Evolutionary conservation across 805 yeast species (phyloP).

Genomic region (Ogataea angusta): DNA sequence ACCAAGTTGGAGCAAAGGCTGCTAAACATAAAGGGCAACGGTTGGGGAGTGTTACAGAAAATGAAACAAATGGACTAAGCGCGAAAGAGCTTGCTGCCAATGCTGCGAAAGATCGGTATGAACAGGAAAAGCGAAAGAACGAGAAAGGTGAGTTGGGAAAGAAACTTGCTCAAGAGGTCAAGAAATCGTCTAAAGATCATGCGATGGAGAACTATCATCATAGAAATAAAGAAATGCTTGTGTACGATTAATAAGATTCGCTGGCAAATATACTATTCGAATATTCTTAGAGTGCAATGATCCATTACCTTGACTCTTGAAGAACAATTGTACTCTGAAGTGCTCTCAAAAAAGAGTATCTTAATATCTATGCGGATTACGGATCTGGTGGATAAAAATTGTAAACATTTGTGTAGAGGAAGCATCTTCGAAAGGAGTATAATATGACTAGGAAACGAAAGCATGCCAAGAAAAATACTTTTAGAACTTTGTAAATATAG

Average conservation of each 20-base stretch:
- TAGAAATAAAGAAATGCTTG: slow-evolving; percentile 15
- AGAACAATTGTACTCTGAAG: too few relatives aligned
- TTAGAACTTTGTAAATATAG: too few relatives aligned
- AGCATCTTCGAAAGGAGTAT: too few relatives aligned
- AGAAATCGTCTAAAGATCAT: slow-evolving; percentile 24
- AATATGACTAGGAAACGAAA: too few relatives aligned
- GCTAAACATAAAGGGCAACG: neutral
- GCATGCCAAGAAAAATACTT: too few relatives aligned
- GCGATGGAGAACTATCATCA: slow-evolving; percentile 24
- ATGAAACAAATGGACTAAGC: slow-evolving; percentile 2
- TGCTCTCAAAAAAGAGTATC: too few relatives aligned
- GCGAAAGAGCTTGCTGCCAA: slow-evolving; percentile 30
- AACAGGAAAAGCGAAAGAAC: slow-evolving; percentile 15
- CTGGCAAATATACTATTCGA: too few relatives aligned
- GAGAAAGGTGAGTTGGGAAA: slow-evolving; percentile 27
- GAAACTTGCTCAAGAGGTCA: slow-evolving; percentile 23
- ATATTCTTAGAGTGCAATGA: too few relatives aligned
- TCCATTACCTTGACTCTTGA: neutral
- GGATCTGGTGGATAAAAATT: too few relatives aligned
- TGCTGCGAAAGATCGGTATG: slow-evolving; percentile 27
- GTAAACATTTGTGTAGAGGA: too few relatives aligned
- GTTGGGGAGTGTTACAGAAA: slow-evolving; percentile 1
- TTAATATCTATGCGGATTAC: too few relatives aligned
- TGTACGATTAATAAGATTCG: slow-evolving; percentile 17
- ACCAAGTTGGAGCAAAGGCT: too few relatives aligned